phyloP scores from a whole-genome alignment of 768 basidiomycete species.

The Psilocybe cubensis region DNA sequence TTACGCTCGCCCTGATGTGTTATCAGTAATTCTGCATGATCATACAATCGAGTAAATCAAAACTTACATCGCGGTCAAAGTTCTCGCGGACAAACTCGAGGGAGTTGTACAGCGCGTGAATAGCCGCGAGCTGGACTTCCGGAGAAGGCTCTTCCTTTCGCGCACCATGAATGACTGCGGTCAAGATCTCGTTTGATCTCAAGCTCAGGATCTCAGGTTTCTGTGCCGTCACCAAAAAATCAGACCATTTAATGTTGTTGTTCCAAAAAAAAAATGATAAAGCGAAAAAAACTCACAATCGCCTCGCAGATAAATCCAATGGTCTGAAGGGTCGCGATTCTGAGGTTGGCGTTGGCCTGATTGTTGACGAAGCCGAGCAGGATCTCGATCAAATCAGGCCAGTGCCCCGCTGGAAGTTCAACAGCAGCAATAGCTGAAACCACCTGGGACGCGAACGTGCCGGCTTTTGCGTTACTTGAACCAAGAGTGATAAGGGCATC shows the following conservation, averaged over 20 bases:
- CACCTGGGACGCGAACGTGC: slow-evolving; percentile 89
- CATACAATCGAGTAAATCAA: not conserved
- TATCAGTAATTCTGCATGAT: slow-evolving; percentile 12
- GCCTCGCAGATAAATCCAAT: slow-evolving; percentile 98
- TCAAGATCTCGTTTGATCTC: slow-evolving; percentile 96
- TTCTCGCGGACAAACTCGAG: slow-evolving; percentile 98
- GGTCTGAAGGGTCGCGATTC: slow-evolving; percentile 88
- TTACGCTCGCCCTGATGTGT: slow-evolving; percentile 90
- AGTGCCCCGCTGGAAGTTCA: slow-evolving; percentile 86
- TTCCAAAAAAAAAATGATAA: not conserved
- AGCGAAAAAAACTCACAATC: slow-evolving; percentile 65
- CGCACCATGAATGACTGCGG: slow-evolving; percentile 97
- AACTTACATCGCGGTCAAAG: slow-evolving; percentile 91
- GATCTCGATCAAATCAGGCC: slow-evolving; percentile 89
- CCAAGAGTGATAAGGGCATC: slow-evolving; percentile 83
- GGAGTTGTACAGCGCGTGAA: slow-evolving; percentile 92
- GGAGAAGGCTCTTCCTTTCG: slow-evolving; percentile 91
- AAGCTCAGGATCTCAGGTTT: slow-evolving; percentile 90
- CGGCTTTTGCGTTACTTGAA: slow-evolving; percentile 71
- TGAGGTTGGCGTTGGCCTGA: slow-evolving; percentile 69
- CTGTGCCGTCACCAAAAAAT: slow-evolving; percentile 51
- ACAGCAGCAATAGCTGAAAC: slow-evolving; percentile 93
- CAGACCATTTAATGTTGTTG: slow-evolving; percentile 2
- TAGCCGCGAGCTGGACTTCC: slow-evolving; percentile 93
- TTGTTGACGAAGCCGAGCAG: slow-evolving; percentile 88